Percentiles rank a stretch among this genome's conserved stretches.
Evolutionary conservation across 2,329 filamentous ascomycete species (phyloP).

Genomic region (Xylaria sp.): DNA sequence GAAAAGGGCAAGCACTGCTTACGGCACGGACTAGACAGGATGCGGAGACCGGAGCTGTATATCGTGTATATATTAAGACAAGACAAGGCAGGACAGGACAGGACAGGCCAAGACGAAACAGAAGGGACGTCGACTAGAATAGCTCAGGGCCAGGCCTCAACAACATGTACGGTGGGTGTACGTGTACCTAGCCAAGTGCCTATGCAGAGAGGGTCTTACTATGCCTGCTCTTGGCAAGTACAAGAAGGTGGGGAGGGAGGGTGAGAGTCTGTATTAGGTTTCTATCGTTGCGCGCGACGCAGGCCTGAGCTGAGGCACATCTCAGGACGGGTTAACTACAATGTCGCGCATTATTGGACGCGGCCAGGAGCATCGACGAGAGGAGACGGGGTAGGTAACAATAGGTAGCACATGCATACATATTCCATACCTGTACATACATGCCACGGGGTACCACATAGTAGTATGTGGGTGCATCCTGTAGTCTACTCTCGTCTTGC

Average conservation of each 20-base stretch:
- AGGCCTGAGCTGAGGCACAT: too few relatives aligned
- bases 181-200: background rate
- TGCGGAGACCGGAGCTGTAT: background rate
- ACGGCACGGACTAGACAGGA: background rate
- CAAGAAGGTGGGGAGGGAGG: conserved; percentile 1
- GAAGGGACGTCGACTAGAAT: background rate
- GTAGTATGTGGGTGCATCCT: too few relatives aligned
- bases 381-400: too few relatives aligned
- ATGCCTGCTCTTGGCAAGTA: background rate
- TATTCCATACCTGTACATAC: too few relatives aligned
- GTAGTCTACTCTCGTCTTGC: too few relatives aligned
- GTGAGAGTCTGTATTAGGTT: background rate
- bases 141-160: background rate
- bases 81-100: too few relatives aligned
- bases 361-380: conserved; percentile 15
- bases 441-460: too few relatives aligned
- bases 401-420: too few relatives aligned
- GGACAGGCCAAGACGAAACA: background rate
- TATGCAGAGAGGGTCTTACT: background rate
- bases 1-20: background rate
- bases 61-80: background rate
- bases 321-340: too few relatives aligned
- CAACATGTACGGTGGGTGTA: too few relatives aligned
- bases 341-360: conserved; percentile 19
- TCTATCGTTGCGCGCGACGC: too few relatives aligned